phyloP scores from a whole-genome alignment of 805 yeast genomes.

The Danielia reshetovae region DNA sequence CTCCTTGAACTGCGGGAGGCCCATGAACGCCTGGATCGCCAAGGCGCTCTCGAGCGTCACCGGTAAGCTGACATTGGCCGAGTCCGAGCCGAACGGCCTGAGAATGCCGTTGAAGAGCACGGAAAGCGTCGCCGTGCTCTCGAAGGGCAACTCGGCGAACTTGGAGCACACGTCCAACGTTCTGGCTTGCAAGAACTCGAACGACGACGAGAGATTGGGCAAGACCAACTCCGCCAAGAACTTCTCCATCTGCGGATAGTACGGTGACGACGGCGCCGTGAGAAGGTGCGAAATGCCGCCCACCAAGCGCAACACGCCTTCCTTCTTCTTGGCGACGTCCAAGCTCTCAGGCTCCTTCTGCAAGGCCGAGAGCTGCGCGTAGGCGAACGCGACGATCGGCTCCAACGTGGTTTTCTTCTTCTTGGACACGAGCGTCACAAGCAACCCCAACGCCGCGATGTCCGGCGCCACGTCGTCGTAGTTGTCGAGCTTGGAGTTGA shows the following conservation, averaged over 20 bases:
- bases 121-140: slow-evolving; percentile 20
- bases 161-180: slow-evolving; percentile 62
- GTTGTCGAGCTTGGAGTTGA: slow-evolving; percentile 57
- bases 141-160: slow-evolving; percentile 59
- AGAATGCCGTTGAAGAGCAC: slow-evolving; percentile 33
- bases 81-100: slow-evolving; percentile 23
- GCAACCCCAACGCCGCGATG: slow-evolving; percentile 69
- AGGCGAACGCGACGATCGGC: slow-evolving; percentile 58
- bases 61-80: slow-evolving; percentile 46
- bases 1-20: slow-evolving; percentile 60
- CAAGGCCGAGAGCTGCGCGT: slow-evolving; percentile 39
- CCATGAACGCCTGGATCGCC: slow-evolving; percentile 76
- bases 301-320: slow-evolving; percentile 74
- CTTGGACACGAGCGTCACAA: slow-evolving; percentile 68
- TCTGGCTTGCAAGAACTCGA: slow-evolving; percentile 71
- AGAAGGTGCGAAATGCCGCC: slow-evolving; percentile 67
- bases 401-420: slow-evolving; percentile 58
- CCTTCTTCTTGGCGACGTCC: slow-evolving; percentile 58
- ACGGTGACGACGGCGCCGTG: slow-evolving; percentile 52
- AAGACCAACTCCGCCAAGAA: slow-evolving; percentile 62
- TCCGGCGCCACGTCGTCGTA: slow-evolving; percentile 66
- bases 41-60: slow-evolving; percentile 81
- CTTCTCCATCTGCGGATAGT: slow-evolving; percentile 59
- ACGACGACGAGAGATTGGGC: slow-evolving; percentile 63
- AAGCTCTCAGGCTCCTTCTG: slow-evolving; percentile 33